Evolutionary conservation across 140 eudicot species (phyloP).

Genomic region (Stevia rebaudiana): DNA sequence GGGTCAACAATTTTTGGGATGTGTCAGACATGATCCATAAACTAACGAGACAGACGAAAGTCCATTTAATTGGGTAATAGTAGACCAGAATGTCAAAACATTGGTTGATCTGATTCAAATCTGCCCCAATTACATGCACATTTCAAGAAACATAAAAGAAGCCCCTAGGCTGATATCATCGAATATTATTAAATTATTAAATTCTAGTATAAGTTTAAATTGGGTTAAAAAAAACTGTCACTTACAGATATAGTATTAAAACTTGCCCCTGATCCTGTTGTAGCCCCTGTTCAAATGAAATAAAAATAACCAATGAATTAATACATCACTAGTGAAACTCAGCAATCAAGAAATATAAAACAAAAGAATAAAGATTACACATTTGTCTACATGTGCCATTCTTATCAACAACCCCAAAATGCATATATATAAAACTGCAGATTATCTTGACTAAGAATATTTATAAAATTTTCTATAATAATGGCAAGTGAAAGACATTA

Average conservation of each 20-base stretch:
- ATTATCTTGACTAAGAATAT: background rate
- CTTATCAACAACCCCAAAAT: background rate
- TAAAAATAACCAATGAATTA: background rate
- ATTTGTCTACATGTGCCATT: background rate
- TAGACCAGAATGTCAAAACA: background rate
- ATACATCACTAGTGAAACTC: background rate
- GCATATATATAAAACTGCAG: background rate
- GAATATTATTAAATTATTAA: background rate
- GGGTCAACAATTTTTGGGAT: background rate
- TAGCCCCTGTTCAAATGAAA: constrained; percentile 55
- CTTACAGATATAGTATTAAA: constrained; percentile 70
- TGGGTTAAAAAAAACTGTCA: constrained; percentile 1
- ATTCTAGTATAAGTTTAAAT: background rate
- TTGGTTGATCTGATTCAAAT: background rate
- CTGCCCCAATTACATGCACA: background rate
- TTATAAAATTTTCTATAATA: background rate
- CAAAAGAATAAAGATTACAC: background rate
- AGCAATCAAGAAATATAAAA: background rate
- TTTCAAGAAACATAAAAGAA: background rate
- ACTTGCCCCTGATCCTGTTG: constrained; percentile 80
- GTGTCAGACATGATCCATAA: background rate
- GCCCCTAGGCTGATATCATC: background rate
- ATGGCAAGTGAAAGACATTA: background rate
- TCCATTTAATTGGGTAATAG: background rate
- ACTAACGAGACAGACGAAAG: background rate